A percentile compares a stretch with the other conserved stretches of the same genome.
These are phyloP conservation scores for Vickermania ingenoplastis DNA, from an alignment of 208 protist species.

Conservation along the genomic window DNA sequence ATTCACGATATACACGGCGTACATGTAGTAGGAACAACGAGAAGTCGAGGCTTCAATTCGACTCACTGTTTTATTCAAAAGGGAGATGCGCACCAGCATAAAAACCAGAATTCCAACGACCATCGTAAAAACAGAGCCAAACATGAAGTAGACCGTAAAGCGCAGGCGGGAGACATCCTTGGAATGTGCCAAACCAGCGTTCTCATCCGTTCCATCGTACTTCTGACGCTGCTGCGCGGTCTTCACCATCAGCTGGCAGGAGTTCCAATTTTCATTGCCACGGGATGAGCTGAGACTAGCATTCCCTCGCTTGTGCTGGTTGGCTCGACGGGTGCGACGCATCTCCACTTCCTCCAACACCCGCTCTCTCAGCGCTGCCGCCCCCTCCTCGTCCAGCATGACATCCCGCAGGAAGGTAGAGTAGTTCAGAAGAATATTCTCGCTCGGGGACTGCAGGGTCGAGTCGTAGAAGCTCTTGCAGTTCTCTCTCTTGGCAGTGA, in stretches of 20 bases:
- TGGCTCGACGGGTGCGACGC: constrained; percentile 3
- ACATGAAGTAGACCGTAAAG: constrained; percentile 5
- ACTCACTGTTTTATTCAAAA: background rate
- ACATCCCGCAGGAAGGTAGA: constrained; percentile 10
- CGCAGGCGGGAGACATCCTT: constrained; percentile 1
- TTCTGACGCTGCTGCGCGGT: background rate
- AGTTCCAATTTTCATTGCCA: constrained; percentile 1
- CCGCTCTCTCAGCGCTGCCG: constrained; percentile 7
- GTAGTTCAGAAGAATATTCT: constrained; percentile 10
- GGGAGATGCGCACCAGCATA: background rate
- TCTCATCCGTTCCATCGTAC: background rate
- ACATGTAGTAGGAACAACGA: background rate
- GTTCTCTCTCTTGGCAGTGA: constrained; percentile 11
- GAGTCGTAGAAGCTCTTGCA: constrained; percentile 9
- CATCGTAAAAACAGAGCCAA: background rate
- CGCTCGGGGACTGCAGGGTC: constrained; percentile 5
- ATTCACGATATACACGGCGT: background rate
- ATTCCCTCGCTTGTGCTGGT: background rate
- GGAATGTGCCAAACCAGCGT: background rate
- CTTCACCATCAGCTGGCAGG: background rate
- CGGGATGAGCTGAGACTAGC: background rate
- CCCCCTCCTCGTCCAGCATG: constrained; percentile 12
- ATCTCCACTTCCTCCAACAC: constrained; percentile 10
- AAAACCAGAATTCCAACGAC: constrained; percentile 2
- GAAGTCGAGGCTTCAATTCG: constrained; percentile 5